phyloP scores from a whole-genome alignment of 2,329 filamentous ascomycete genomes.

The Macrophomina pseudophaseolina region DNA sequence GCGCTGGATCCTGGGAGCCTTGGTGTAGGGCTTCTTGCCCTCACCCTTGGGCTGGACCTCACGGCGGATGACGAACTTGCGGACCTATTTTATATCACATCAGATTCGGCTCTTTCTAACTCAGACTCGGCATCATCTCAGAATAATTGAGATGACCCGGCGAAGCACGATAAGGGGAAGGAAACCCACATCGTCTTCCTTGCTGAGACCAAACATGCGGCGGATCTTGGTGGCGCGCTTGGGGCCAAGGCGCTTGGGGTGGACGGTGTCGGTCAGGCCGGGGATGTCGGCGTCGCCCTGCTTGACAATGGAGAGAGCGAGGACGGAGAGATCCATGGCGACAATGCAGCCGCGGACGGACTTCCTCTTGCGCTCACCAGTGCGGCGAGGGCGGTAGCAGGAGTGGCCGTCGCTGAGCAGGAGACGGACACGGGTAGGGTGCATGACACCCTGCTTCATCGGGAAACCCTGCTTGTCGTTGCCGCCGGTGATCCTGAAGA shows the following conservation, averaged over 20 bases:
- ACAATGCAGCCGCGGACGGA: conserved; percentile 99
- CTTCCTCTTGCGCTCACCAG: conserved; percentile 99
- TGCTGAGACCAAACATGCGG: conserved; percentile 99
- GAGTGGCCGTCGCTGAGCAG: conserved; percentile 96
- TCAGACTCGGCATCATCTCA: conserved; percentile 33
- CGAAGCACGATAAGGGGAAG: conserved; percentile 30
- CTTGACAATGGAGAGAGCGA: conserved; percentile 96
- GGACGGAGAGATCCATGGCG: conserved; percentile 90
- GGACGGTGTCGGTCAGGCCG: conserved; percentile 94
- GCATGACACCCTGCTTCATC: conserved; percentile 99
- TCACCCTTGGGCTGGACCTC: conserved; percentile 96
- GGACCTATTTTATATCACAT: conserved; percentile 68
- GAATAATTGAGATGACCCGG: conserved; percentile 60
- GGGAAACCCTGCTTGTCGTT: conserved; percentile 99
- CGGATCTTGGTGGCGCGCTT: conserved; percentile 99
- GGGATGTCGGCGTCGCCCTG: conserved; percentile 94
- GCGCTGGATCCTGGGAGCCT: conserved; percentile 99
- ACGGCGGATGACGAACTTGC: conserved; percentile 99
- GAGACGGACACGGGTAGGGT: conserved; percentile 97
- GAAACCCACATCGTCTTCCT: conserved; percentile 99
- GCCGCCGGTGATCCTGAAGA: conserved; percentile 98
- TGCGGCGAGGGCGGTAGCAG: conserved; percentile 98
- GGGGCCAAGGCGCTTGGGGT: conserved; percentile 98
- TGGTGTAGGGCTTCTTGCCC: conserved; percentile 97
- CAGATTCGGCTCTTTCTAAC: conserved; percentile 51